These are phyloP conservation scores for Apiospora marii DNA, from an alignment of 2,329 filamentous ascomycete species.

Conservation along the genomic window DNA sequence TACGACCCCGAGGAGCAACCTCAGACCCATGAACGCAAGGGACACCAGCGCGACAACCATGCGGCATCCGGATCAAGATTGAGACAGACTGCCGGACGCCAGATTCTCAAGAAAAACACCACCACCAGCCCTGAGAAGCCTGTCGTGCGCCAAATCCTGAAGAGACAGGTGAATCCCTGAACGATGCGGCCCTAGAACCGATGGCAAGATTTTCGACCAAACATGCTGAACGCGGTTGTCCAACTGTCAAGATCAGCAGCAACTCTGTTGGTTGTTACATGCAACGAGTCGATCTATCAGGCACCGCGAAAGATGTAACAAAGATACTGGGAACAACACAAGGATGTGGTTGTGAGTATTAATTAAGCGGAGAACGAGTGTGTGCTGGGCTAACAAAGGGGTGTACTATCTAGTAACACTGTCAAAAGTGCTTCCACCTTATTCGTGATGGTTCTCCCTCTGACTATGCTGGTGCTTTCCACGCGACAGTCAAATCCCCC, in stretches of 20 bases:
- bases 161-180: not conserved
- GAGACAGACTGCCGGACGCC: not conserved
- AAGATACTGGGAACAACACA: not conserved
- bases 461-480: not conserved
- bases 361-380: too few species aligned
- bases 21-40: not conserved
- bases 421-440: not conserved
- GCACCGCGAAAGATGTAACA: not conserved
- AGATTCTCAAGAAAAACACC: not conserved
- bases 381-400: not conserved
- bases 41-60: not conserved
- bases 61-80: not conserved
- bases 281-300: not conserved
- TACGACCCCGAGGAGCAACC: not conserved
- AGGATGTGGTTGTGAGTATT: not conserved
- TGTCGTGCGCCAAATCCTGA: slow-evolving; percentile 12
- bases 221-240: not conserved
- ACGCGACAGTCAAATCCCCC: not conserved
- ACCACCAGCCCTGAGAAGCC: not conserved
- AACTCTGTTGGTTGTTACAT: not conserved
- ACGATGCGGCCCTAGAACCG: not conserved
- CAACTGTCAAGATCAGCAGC: not conserved
- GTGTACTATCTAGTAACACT: not conserved
- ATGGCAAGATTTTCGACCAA: not conserved
- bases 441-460: too few species aligned